Base-by-base conservation (phyloP, 495 filamentous ascomycete species). In the Letharia columbiana region DNA sequence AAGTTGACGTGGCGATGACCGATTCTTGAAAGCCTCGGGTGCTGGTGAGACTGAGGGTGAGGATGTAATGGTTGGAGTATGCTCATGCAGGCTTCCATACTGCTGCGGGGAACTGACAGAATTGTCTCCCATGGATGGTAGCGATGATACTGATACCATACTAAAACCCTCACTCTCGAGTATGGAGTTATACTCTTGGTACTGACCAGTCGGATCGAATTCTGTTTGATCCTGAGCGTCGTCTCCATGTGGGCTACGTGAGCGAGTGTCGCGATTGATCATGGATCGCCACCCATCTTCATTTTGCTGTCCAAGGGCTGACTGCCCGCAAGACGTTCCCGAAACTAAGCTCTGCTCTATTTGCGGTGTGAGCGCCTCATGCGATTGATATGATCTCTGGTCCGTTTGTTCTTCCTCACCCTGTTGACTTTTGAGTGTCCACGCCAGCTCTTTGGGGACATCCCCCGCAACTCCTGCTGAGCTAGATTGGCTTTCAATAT, bases 81-180 rank as follows among this genome's bases (percentile, higher is more conserved):
- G 56, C 49, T 60, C 56, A 45, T 18, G 62, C 31, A 50, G 12
- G 15, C 10, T 57, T 41, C 23, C 44, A 11, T n/a, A 5, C 18
- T 41, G 35, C n/a, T 42, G 31, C 17, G 42, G 58, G n/a, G 61
- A 31, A 58, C 47, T 42, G 15, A 44, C 31, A 39, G 63, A 61
- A 13, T 75, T 73, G 56, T 78, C 76, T 64, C 76, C 76, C 23
- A 74, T 75, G 8, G 81, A 83, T 39, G 80, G 77, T 44, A 85
- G 71, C 13, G 83, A 81, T 40, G 83, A 79, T 60, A 84, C 71
- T 5, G 81, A 83, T 5, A 85, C 78, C 83, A 85, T 85, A 44
- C 80, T 85, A 63, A 85, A 84, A 2, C 81, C 83, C 70, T 85
- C 83, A 61, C 82, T 84, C 68, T 85, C 82, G 69, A 85, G 80